Evolutionary conservation across 192 early-diverging fungal species (phyloP).

Genomic region (Gamsiella multidivaricata): DNA sequence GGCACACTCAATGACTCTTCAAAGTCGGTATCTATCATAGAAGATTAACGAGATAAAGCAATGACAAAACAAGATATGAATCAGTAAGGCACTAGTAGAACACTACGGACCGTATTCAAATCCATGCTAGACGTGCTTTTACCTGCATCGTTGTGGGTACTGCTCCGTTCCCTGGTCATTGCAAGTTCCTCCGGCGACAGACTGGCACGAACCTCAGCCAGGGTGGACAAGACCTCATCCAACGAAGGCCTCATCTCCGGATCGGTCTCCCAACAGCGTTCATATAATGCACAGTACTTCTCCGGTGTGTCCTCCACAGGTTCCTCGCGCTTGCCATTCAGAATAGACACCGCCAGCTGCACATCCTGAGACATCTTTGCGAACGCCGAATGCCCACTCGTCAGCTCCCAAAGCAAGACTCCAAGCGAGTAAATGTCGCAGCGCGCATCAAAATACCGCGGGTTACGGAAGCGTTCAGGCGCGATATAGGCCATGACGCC

Average conservation of each 20-base stretch:
- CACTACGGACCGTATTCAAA: not conserved
- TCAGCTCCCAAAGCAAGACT: conserved; percentile 57
- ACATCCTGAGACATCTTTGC: conserved; percentile 32
- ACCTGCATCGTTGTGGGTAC: conserved; percentile 2
- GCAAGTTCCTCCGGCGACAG: conserved; percentile 26
- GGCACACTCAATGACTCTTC: conserved; percentile 34
- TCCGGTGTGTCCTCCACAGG: conserved; percentile 42
- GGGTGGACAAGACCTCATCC: conserved; percentile 28
- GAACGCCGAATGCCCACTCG: conserved; percentile 48
- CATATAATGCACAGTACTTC: conserved; percentile 38
- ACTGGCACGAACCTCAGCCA: not conserved
- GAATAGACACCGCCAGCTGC: conserved; percentile 31
- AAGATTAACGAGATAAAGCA: not conserved
- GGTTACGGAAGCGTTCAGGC: conserved; percentile 50
- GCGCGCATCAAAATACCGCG: conserved; percentile 38
- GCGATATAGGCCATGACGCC: conserved; percentile 53
- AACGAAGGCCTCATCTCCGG: conserved; percentile 34
- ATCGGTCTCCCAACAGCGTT: conserved; percentile 42
- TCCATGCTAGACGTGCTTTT: not conserved
- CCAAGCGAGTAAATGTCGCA: conserved; percentile 60
- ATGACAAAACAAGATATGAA: not conserved
- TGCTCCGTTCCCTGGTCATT: conserved; percentile 12
- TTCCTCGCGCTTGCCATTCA: conserved; percentile 46
- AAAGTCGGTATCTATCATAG: conserved; percentile 22
- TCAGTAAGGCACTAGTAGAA: not conserved